Evolutionary conservation across 257 asterid species (phyloP).

Genomic region (Solanum boliviense): DNA sequence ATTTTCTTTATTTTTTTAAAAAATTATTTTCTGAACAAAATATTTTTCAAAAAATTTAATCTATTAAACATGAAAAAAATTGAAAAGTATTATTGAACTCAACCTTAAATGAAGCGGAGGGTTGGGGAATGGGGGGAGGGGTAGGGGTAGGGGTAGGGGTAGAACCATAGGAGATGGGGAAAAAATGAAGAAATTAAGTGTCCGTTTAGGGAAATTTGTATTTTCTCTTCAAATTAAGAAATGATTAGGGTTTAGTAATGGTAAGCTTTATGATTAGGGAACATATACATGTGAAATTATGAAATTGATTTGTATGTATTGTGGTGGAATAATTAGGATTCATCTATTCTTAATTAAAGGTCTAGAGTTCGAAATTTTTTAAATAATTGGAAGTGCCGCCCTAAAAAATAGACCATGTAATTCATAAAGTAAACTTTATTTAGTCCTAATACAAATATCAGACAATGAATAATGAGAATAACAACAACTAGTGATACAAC

Average conservation of each 20-base stretch:
- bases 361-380: too few relatives aligned
- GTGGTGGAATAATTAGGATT: background rate
- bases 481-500: background rate
- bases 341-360: too few relatives aligned
- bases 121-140: background rate
- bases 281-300: background rate
- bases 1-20: too few relatives aligned
- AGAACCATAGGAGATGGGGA: background rate
- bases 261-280: too few relatives aligned
- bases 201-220: background rate
- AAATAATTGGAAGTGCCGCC: background rate
- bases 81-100: background rate
- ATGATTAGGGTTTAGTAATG: background rate
- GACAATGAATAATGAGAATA: too few relatives aligned
- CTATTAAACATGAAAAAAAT: background rate
- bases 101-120: background rate
- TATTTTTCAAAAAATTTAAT: too few relatives aligned
- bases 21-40: too few relatives aligned
- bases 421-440: too few relatives aligned
- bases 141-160: background rate
- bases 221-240: too few relatives aligned
- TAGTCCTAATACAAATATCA: too few relatives aligned
- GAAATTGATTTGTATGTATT: background rate
- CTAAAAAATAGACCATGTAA: too few relatives aligned
- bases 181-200: background rate